These are phyloP conservation scores for Atalantia buxifolia DNA, from an alignment of 345 rosid species.

Conservation along the genomic window DNA sequence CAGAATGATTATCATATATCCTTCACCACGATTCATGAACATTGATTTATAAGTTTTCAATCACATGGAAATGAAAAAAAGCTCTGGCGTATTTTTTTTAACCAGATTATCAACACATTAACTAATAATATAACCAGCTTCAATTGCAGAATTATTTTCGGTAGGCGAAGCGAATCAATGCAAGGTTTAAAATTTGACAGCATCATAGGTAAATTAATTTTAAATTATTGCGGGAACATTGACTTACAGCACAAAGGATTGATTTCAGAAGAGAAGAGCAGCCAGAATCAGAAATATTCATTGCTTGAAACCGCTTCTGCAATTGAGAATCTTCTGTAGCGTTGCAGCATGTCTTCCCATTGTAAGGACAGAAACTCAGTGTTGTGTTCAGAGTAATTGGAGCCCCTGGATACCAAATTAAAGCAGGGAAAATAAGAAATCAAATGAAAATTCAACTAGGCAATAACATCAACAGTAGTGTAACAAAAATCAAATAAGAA, in stretches of 20 bases:
- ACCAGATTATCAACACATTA: neutral
- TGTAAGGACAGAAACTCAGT: constrained; percentile 73
- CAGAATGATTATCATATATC: neutral
- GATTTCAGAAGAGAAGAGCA: constrained; percentile 74
- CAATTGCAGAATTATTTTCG: neutral
- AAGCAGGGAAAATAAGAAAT: neutral
- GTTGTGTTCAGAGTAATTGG: constrained; percentile 54
- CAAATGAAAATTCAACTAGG: constrained; percentile 1
- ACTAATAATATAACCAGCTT: neutral
- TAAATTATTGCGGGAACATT: neutral
- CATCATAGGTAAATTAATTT: neutral
- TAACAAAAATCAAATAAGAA: neutral
- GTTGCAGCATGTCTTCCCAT: constrained; percentile 82
- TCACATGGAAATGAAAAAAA: neutral
- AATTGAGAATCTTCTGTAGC: constrained; percentile 60
- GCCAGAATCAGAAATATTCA: constrained; percentile 65
- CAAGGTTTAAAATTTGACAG: neutral
- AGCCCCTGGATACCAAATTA: constrained; percentile 45
- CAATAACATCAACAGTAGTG: neutral
- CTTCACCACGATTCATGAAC: neutral
- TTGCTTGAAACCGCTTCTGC: constrained; percentile 62
- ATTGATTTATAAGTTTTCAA: neutral
- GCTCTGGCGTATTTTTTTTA: neutral
- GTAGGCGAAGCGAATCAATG: neutral
- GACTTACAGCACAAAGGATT: constrained; percentile 75